These are phyloP conservation scores for Leccinum uliginosum DNA, from an alignment of 768 basidiomycete species.

Conservation along the genomic window DNA sequence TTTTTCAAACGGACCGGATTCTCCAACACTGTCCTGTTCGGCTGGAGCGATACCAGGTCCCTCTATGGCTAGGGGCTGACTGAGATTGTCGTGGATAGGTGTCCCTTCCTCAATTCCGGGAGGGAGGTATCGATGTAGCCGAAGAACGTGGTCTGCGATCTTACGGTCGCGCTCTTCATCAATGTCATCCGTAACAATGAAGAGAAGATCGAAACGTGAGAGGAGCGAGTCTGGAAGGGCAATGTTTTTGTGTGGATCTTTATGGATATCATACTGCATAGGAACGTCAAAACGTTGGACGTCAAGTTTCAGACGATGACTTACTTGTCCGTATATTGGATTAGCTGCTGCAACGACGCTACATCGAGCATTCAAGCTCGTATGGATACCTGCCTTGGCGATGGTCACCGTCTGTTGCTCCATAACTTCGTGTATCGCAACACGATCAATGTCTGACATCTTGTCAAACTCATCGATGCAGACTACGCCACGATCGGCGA, in stretches of 20 bases:
- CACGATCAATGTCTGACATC: constrained; percentile 98
- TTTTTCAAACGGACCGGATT: constrained; percentile 84
- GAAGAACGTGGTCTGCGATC: constrained; percentile 96
- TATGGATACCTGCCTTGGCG: constrained; percentile 98
- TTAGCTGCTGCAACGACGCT: constrained; percentile 98
- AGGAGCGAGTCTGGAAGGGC: constrained; percentile 96
- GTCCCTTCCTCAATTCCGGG: constrained; percentile 97
- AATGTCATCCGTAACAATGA: constrained; percentile 97
- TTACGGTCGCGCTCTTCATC: constrained; percentile 89
- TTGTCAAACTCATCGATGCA: constrained; percentile 99
- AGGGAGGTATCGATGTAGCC: constrained; percentile 95
- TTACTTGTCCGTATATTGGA: constrained; percentile 94
- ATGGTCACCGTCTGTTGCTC: constrained; percentile 99
- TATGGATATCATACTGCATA: constrained; percentile 95
- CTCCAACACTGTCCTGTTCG: constrained; percentile 35
- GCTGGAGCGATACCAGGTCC: constrained; percentile 49
- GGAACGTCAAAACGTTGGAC: constrained; percentile 8
- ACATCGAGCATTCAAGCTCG: constrained; percentile 94
- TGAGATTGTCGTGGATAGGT: constrained; percentile 80
- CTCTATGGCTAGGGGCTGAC: constrained; percentile 86
- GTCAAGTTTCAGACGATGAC: constrained; percentile 13
- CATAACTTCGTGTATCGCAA: constrained; percentile 99
- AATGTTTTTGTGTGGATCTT: constrained; percentile 98
- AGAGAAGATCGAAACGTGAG: constrained; percentile 97
- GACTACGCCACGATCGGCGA: constrained; percentile 97